Evolutionary conservation across 1,284 basidiomycete genomes (phyloP), one percentile per base, ranked within the genome.

Genomic region (Cutaneotrichosporon sp.): DNA sequence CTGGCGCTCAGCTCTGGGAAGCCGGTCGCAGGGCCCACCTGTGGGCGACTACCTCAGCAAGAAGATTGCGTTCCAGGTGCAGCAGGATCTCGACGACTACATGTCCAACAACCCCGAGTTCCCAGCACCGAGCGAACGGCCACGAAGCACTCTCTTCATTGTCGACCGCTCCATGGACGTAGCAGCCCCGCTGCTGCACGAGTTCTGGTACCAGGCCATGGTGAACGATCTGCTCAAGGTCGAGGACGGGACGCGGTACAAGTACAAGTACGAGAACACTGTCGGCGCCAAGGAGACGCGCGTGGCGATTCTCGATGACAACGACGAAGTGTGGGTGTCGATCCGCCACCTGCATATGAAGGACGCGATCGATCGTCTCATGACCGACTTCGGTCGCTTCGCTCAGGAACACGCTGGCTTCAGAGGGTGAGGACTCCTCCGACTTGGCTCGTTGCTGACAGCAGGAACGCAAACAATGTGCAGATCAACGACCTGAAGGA

Each of bases 191-290:
- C 82, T 97, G 59, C 72, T 97, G 39, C 96, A 99, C 71, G 96
- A 98, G 67, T 98, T 99, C 69, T 97, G 92, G 34, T 99, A 98
- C 72, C 96, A 98, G 73, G 94, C 96, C 1, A 99, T 99, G 96
- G 87, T 85, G 46, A 92, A 94, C 65, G 96, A 98, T 72, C 75
- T 98, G 26, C 79, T 99, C 2, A 84, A 86, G 17, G 89, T 98
- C 53, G 82, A 89, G 53, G 84, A 92, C 59, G 94, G 92, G 24
- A 81, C 79, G 3, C 84, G 81, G 71, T 98, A 97, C 75, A 84
- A 82, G 86, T 91, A 92, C 71, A 90, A 90, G 67, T 91, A 92
- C 74, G 86, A 90, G 66, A 86, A 87, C 45, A 74, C 71, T 4
- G 66, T 84, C 2, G 93, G 91, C 12, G 80, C 82, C 11, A 84